Base-by-base conservation (phyloP, 2,329 filamentous ascomycete species). In the Drechslerella dactyloides region DNA sequence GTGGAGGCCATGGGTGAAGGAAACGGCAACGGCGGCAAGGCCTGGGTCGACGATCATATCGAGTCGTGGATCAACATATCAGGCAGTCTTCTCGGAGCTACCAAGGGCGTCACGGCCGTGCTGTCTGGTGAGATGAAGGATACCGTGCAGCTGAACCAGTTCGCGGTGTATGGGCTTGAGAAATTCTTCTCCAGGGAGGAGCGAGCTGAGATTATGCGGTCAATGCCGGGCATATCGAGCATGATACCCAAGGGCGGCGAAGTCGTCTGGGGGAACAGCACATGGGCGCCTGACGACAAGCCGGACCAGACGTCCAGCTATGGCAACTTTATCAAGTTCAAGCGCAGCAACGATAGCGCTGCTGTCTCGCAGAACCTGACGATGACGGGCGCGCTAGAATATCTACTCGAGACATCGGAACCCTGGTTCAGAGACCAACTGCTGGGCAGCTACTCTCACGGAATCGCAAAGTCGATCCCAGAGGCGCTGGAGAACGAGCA, bases 61-160 rank as follows among this genome's bases (percentile, higher is more conserved):
- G 94, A 96, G 75, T 90, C 91, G 1, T 99, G 96, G 93, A 96
- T 99, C 82, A 99, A 99, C 56, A 77, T 79, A 92, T 99, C 77
- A 94, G 94, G 94, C 4, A 99, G 93, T 80, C 97, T 99, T 93
- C 87, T 99, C 4, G 94, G 94, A 13, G 92, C 94, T 1, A 84
- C 92, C 66, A 99, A 99, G 81, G 93, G 90, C 68, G 82, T 97
- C 37, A 90, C 94, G 0, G 93, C 94, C 0, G 86, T 97, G 0
- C 83, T 99, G 1, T 97, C 93, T 0, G 94, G 94, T 30, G 94
- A 99, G 80, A 99, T 99, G 94, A 91, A 93, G 75, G 94, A 99
- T 78, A 99, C 94, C 0, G 69, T 68, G 17, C 69, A 73, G 30
- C 37, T 73, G 4, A 73, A 73, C 23, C 87, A 93, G 1, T 96